Conservation (phyloP, 345 rosid species). For the Syzygium aqueum region DNA sequence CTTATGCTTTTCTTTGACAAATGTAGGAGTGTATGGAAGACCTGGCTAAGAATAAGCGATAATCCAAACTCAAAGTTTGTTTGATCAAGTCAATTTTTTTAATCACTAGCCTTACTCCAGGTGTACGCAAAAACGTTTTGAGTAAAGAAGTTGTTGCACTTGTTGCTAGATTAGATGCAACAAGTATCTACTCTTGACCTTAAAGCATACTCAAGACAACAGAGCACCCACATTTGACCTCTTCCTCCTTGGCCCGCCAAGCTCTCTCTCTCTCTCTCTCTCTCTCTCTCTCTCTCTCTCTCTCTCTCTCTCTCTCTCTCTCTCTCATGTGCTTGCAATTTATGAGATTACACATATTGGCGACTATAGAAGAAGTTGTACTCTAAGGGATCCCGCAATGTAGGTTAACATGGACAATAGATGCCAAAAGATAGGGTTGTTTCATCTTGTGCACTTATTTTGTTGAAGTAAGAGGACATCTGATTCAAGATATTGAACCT, state of each 20-base stretch:
- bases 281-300: neutral
- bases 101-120: neutral
- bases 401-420: neutral
- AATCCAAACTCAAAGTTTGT: neutral
- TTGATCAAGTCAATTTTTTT: neutral
- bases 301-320: neutral
- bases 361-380: neutral
- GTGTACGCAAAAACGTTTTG: neutral
- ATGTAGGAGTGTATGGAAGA: no score
- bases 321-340: neutral
- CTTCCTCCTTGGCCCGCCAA: neutral
- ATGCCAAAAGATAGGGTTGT: neutral
- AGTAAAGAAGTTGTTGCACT: neutral
- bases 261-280: no score
- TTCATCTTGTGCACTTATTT: neutral
- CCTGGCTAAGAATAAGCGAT: no score
- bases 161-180: neutral
- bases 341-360: neutral
- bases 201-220: neutral
- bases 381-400: neutral
- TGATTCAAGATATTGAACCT: neutral
- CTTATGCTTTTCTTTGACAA: neutral
- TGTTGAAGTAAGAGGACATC: neutral
- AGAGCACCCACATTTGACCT: neutral
- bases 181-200: neutral